phyloP scores from a whole-genome alignment of 2,329 filamentous ascomycete genomes.

The Harringtonia lauricola region DNA sequence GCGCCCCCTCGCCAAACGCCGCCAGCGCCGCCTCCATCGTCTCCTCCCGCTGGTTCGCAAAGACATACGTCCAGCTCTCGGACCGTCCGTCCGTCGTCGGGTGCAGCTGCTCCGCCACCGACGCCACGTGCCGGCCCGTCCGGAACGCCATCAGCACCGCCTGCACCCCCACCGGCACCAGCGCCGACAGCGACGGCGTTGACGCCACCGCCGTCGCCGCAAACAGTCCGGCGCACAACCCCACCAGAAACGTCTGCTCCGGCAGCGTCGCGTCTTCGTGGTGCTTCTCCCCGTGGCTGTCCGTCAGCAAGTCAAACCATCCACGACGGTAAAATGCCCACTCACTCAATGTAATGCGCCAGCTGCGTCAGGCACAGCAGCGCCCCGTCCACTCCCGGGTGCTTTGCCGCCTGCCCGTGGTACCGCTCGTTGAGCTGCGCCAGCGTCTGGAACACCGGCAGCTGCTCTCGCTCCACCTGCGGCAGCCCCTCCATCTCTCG shows the following conservation, averaged over 20 bases:
- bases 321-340: constrained; percentile 9
- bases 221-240: constrained; percentile 58
- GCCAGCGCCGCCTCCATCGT: constrained; percentile 35
- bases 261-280: constrained; percentile 38
- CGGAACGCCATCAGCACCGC: constrained; percentile 57
- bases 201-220: constrained; percentile 58
- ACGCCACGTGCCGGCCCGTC: constrained; percentile 44
- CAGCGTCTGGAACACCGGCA: constrained; percentile 52
- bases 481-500: constrained; percentile 48
- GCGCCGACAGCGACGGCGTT: constrained; percentile 47
- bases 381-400: constrained; percentile 52
- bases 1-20: constrained; percentile 48
- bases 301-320: too few species aligned
- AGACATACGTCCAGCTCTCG: constrained; percentile 56
- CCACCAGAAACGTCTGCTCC: constrained; percentile 44
- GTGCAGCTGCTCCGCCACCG: constrained; percentile 34
- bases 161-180: constrained; percentile 52
- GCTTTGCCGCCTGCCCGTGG: constrained; percentile 42
- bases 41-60: constrained; percentile 42
- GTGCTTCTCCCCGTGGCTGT: constrained; percentile 41
- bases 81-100: constrained; percentile 29
- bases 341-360: constrained; percentile 58
- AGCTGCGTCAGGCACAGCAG: constrained; percentile 55
- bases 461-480: constrained; percentile 41
- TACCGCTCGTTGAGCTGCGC: constrained; percentile 56